Evolutionary conservation across 2,329 filamentous ascomycete species (phyloP).

Genomic region (Nigrospora osmanthi): DNA sequence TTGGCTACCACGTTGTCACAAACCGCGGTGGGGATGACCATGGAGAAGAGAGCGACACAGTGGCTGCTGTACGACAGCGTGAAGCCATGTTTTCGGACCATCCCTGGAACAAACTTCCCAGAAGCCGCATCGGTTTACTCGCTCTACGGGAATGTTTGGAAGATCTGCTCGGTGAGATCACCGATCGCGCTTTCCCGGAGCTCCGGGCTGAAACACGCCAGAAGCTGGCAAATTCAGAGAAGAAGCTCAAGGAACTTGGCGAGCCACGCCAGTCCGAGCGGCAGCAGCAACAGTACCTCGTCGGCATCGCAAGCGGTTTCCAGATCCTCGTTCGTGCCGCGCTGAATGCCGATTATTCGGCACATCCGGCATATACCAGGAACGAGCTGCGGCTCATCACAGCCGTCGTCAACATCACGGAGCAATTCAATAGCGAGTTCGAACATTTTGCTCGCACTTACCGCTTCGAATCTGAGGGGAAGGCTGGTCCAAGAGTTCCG

Average conservation of each 20-base stretch:
- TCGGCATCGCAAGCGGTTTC: conserved; percentile 20
- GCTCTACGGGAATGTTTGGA: conserved; percentile 22
- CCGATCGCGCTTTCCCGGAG: conserved; percentile 20
- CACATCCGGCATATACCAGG: conserved; percentile 10
- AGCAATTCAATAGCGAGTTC: conserved; percentile 7
- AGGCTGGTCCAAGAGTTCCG: not conserved
- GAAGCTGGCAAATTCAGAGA: conserved; percentile 5
- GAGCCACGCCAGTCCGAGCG: conserved; percentile 14
- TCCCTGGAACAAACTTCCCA: conserved; percentile 18
- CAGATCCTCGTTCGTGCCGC: conserved; percentile 16
- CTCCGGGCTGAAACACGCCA: conserved; percentile 20
- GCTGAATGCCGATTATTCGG: conserved; percentile 26
- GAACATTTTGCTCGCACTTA: conserved; percentile 6
- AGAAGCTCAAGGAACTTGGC: conserved; percentile 19
- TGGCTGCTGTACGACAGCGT: conserved; percentile 18
- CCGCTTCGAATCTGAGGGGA: conserved; percentile 4
- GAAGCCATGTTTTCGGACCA: conserved; percentile 19
- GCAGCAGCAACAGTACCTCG: conserved; percentile 26
- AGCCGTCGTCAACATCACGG: conserved; percentile 8
- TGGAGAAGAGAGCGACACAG: conserved; percentile 9
- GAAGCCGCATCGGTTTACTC: conserved; percentile 17
- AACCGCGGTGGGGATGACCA: conserved; percentile 33
- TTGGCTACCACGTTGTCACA: conserved; percentile 36
- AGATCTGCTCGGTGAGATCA: conserved; percentile 23
- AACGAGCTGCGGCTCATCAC: conserved; percentile 12